Percentiles rank a stretch among this genome's conserved stretches.
Evolutionary conservation across 108 stramenopile species (phyloP).

Genomic region (Skeletonema grethae): DNA sequence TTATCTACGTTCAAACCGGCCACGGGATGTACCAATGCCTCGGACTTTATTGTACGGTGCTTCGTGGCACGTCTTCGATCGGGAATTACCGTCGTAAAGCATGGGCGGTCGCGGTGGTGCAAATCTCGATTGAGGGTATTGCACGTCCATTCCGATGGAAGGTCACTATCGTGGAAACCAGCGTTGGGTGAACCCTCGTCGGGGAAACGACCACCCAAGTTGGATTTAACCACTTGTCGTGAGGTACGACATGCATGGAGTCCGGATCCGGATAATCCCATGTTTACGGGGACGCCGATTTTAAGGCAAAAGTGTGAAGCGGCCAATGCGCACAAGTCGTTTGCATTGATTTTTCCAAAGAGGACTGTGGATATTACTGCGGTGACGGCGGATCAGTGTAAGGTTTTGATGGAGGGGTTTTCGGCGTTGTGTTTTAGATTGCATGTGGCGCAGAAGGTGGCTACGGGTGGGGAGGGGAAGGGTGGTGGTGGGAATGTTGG

Average conservation of each 20-base stretch:
- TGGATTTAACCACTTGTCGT: slow-evolving; percentile 78
- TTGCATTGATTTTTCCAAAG: slow-evolving; percentile 87
- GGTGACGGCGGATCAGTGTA: slow-evolving; percentile 91
- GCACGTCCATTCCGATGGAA: slow-evolving; percentile 88
- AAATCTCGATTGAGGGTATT: slow-evolving; percentile 83
- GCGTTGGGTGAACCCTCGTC: slow-evolving; percentile 82
- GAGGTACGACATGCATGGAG: slow-evolving; percentile 92
- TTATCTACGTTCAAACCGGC: slow-evolving; percentile 88
- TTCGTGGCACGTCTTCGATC: slow-evolving; percentile 84
- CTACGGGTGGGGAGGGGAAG: slow-evolving; percentile 48
- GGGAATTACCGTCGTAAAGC: slow-evolving; percentile 90
- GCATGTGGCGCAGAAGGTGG: slow-evolving; percentile 82
- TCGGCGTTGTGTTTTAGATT: slow-evolving; percentile 85
- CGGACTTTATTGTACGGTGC: slow-evolving; percentile 91
- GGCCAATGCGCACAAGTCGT: slow-evolving; percentile 88
- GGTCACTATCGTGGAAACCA: slow-evolving; percentile 85
- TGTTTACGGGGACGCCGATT: slow-evolving; percentile 90
- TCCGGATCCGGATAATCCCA: slow-evolving; percentile 87
- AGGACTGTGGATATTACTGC: slow-evolving; percentile 90
- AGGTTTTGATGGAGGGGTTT: slow-evolving; percentile 92
- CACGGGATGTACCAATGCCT: slow-evolving; percentile 91
- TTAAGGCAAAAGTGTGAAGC: slow-evolving; percentile 90
- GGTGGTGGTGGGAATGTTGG: slow-evolving; percentile 26
- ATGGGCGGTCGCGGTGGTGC: slow-evolving; percentile 87
- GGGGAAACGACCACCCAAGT: slow-evolving; percentile 79